These are phyloP conservation scores for Solanum chiquidenum DNA, from an alignment of 257 asterid species.

Conservation along the genomic window DNA sequence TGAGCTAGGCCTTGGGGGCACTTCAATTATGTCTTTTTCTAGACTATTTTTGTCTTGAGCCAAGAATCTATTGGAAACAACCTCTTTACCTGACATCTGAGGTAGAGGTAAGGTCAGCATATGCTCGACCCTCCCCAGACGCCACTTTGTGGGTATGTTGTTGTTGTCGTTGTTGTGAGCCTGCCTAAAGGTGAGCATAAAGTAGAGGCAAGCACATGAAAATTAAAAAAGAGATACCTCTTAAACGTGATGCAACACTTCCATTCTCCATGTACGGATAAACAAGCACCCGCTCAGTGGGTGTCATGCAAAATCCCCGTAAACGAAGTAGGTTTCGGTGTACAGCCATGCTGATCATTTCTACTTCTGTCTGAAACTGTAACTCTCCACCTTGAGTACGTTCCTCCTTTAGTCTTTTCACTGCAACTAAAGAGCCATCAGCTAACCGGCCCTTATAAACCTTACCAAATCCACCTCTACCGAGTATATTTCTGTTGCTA, in stretches of 20 bases:
- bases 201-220: background rate
- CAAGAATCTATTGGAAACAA: background rate
- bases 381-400: conserved; percentile 34
- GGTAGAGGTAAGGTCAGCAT: background rate
- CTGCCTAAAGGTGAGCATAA: background rate
- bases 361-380: conserved; percentile 78
- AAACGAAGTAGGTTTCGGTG: conserved; percentile 73
- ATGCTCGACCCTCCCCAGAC: background rate
- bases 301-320: conserved; percentile 89
- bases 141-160: background rate
- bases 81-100: background rate
- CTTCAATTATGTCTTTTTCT: background rate
- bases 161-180: background rate
- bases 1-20: too few species aligned
- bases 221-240: conserved; percentile 39
- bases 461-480: conserved; percentile 33
- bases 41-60: background rate
- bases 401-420: conserved; percentile 32
- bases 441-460: conserved; percentile 30
- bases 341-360: conserved; percentile 88
- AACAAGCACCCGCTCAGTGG: conserved; percentile 82
- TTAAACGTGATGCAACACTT: conserved; percentile 89
- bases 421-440: conserved; percentile 32
- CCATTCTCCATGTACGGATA: conserved; percentile 90
- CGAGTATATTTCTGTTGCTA: conserved; percentile 28